A percentile compares a stretch with the other conserved stretches of the same genome.
Conservation (phyloP, 2,329 filamentous ascomycete species). For the Botryotinia convoluta region DNA sequence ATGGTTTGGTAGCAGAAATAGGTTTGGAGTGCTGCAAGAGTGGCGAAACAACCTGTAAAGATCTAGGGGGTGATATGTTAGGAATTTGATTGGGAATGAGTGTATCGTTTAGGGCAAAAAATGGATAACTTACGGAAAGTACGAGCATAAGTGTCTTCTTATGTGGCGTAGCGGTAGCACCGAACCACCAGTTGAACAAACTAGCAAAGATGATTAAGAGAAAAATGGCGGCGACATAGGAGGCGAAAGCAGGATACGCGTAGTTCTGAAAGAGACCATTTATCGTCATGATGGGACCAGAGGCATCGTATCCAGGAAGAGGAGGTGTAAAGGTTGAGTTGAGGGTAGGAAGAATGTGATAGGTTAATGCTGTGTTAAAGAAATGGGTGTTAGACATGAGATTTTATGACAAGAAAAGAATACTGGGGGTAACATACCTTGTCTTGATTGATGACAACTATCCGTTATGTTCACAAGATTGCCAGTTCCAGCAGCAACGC, state of each 20-base stretch:
- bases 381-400: not conserved
- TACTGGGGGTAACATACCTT: not conserved
- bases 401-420: not conserved
- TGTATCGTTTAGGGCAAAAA: accelerated
- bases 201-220: not conserved
- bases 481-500: not conserved
- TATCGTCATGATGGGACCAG: not conserved
- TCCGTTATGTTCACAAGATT: not conserved
- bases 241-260: not conserved
- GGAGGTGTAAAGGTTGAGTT: not conserved
- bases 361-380: not conserved
- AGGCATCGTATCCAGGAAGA: not conserved
- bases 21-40: not conserved
- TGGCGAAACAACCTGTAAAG: not conserved
- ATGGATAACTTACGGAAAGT: not conserved
- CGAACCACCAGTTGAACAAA: not conserved
- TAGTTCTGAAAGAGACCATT: not conserved
- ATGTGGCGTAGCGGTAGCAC: not conserved
- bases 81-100: not conserved
- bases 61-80: not conserved
- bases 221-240: not conserved
- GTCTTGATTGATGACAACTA: not conserved
- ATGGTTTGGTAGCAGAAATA: not conserved
- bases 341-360: not conserved
- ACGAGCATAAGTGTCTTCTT: not conserved